Evolutionary conservation across 108 stramenopile species (phyloP).

Genomic region (Chaetoceros muelleri): DNA sequence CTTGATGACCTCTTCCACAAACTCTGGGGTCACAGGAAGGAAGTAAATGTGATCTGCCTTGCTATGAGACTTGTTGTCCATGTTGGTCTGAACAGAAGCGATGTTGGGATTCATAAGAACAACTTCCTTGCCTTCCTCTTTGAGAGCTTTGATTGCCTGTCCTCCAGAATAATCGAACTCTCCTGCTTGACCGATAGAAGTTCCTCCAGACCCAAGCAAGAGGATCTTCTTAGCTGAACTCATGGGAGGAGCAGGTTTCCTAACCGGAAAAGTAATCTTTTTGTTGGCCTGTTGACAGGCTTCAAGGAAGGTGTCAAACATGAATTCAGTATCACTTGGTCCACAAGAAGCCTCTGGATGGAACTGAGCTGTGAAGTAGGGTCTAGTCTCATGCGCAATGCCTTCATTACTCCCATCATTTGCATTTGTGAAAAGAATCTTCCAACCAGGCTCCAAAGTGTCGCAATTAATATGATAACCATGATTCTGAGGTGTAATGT

Average conservation of each 20-base stretch:
- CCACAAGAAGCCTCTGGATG: constrained; percentile 95
- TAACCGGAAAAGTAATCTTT: constrained; percentile 61
- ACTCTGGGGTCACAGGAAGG: constrained; percentile 92
- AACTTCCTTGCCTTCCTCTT: constrained; percentile 97
- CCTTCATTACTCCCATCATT: constrained; percentile 98
- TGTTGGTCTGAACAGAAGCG: constrained; percentile 97
- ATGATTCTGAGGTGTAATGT: constrained; percentile 99
- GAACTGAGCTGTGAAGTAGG: constrained; percentile 98
- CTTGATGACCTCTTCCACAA: constrained; percentile 93
- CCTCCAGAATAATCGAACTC: constrained; percentile 99
- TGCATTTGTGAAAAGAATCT: constrained; percentile 91
- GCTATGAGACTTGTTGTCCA: constrained; percentile 73
- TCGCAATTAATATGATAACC: constrained; percentile 85
- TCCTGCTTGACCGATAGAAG: constrained; percentile 97
- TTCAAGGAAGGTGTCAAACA: constrained; percentile 94
- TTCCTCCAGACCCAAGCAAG: constrained; percentile 94
- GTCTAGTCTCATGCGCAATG: constrained; percentile 87
- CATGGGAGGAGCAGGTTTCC: constrained; percentile 43
- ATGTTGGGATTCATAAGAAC: constrained; percentile 99
- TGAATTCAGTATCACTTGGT: constrained; percentile 96
- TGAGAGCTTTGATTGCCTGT: constrained; percentile 97
- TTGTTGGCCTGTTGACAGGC: constrained; percentile 53
- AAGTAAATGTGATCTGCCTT: constrained; percentile 94
- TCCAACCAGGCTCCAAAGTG: constrained; percentile 80
- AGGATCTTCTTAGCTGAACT: constrained; percentile 86